phyloP scores from a whole-genome alignment of 148 eudicot genomes.

The Rhododendron kiyosumense region DNA sequence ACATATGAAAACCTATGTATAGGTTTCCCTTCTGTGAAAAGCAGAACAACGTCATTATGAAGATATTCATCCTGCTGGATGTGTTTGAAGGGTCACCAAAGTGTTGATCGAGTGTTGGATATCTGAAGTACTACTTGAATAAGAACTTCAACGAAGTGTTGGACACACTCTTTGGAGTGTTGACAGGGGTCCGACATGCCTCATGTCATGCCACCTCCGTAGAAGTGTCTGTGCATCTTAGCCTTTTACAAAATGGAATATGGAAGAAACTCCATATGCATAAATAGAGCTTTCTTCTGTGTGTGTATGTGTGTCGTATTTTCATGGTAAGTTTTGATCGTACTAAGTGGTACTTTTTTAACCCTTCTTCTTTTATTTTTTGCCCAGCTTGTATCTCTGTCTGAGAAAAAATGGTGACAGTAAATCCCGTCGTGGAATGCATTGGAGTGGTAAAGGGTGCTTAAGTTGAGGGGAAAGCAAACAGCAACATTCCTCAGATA shows the following conservation, averaged over 20 bases:
- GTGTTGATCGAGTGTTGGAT: too few species aligned
- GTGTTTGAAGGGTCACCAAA: too few species aligned
- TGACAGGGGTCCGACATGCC: background rate
- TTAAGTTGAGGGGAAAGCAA: background rate
- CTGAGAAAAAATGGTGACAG: constrained; percentile 36
- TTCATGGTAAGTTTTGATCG: background rate
- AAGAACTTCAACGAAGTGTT: background rate
- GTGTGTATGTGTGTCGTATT: background rate
- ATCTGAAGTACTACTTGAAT: too few species aligned
- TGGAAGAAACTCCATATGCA: background rate
- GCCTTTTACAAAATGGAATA: background rate
- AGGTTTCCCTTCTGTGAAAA: too few species aligned
- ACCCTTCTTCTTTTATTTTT: background rate
- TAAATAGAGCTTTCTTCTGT: background rate
- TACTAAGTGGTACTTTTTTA: background rate
- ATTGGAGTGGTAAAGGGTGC: background rate
- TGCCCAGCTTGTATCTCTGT: constrained; percentile 41
- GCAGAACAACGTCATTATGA: too few species aligned
- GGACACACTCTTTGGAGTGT: background rate
- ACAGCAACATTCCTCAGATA: background rate
- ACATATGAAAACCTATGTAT: too few species aligned
- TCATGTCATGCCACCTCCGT: background rate
- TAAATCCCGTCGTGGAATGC: constrained; percentile 23
- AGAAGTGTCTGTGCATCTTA: background rate
- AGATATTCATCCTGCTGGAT: too few species aligned